Conservation (phyloP, 1,139 yeast genomes). For the Pichia sp. region DNA sequence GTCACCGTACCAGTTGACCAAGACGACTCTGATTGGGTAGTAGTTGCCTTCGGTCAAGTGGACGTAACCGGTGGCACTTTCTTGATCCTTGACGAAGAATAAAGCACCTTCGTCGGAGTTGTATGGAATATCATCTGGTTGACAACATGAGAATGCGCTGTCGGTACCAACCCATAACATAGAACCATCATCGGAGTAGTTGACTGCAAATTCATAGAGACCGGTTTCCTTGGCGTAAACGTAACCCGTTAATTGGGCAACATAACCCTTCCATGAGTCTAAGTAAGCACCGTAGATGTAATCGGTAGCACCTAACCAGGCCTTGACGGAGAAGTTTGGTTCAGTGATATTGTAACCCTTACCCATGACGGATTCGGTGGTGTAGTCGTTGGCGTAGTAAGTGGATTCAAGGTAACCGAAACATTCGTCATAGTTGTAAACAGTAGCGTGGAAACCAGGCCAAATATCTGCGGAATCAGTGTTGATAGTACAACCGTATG, state of each 20-base stretch:
- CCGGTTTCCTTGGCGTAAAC: conserved; percentile 19
- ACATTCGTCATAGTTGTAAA: conserved; percentile 6
- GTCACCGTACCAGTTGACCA: conserved; percentile 16
- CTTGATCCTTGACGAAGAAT: conserved; percentile 7
- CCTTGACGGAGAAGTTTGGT: conserved; percentile 16
- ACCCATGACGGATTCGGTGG: conserved; percentile 10
- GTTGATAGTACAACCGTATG: conserved; percentile 12
- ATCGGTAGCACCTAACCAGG: conserved; percentile 8
- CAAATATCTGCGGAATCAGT: background rate
- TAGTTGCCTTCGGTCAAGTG: conserved; percentile 16
- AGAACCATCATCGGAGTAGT: conserved; percentile 17
- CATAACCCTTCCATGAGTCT: conserved; percentile 17
- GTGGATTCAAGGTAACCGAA: conserved; percentile 9
- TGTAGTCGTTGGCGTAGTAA: conserved; percentile 16
- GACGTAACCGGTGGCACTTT: conserved; percentile 9
- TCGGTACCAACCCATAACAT: conserved; percentile 19
- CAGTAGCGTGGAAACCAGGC: conserved; percentile 16
- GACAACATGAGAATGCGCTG: conserved; percentile 18
- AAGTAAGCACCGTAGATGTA: conserved; percentile 10
- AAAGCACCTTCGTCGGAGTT: conserved; percentile 8
- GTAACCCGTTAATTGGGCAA: conserved; percentile 25
- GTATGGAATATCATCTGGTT: conserved; percentile 14
- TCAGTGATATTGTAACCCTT: conserved; percentile 12
- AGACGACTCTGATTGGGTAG: conserved; percentile 23
- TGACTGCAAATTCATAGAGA: conserved; percentile 15